Base-by-base conservation (phyloP, 352 stramenopile species). In the Globisporangium alternatum region DNA sequence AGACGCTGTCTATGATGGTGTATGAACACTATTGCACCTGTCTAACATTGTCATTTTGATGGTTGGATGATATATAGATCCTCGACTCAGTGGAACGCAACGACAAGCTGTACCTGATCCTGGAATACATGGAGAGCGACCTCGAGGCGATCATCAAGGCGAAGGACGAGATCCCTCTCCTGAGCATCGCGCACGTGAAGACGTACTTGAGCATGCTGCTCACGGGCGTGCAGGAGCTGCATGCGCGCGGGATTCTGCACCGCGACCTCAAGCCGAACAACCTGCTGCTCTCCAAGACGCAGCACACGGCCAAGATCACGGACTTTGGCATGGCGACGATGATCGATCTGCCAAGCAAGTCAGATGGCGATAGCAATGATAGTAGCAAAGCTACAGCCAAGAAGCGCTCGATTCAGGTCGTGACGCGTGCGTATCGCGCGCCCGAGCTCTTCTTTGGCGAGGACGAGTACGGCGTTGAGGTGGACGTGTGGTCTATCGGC, bases 211-310 rank as follows among this genome's bases (percentile, higher is more conserved):
- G 70, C 30, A 91, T 91, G 81, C 64, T 93, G 21, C 63, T 93
- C 15, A 56, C 67, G 17, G 84, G 80, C 28, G 81, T 95, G 21
- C 44, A 73, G 22, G 74, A 92, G 64, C 75, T 91, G 19, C 82
- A 93, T 48, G 37, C 56, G 7, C 70, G 75, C 3, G 62, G 76
- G 15, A 84, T 95, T 48, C 47, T 95, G 19, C 86, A 95, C 56
- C 83, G 86, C 25, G 86, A 95, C 51, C 62, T 95, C 31, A 95
- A 95, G 65, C 86, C 86, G 43, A 92, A 93, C 74, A 93, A 95
- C 48, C 56, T 93, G 37, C 65, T 95, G 57, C 66, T 93, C 45
- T 81, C 73, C 12, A 70, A 72, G 44, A 60, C 69, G 43, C 71
- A 75, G 33, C 56, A 68, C 13, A 65, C 72, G 12, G 80, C 77